A percentile compares a stretch with the other conserved stretches of the same genome.
Evolutionary conservation across 768 basidiomycete species (phyloP).

Genomic region (Leccinellum albellum): DNA sequence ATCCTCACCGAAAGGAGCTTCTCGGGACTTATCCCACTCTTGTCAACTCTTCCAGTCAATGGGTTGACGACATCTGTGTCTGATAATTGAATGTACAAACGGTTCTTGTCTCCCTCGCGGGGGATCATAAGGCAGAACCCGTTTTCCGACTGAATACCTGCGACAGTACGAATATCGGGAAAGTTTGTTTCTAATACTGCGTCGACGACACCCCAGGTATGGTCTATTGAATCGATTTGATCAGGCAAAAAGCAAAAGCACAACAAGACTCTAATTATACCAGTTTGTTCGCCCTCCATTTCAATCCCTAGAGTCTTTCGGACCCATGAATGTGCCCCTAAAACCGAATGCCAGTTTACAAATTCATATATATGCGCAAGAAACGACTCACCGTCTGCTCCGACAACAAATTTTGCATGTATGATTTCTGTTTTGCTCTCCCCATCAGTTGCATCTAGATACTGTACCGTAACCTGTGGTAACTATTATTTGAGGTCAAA

Average conservation of each 20-base stretch:
- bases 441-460: neutral
- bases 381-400: neutral
- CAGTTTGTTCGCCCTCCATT: neutral
- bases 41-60: neutral
- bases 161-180: neutral
- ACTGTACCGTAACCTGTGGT: neutral
- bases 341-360: neutral
- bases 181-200: neutral
- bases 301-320: neutral
- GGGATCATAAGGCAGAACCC: neutral
- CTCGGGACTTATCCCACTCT: neutral
- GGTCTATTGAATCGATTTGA: neutral
- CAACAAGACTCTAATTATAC: neutral
- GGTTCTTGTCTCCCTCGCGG: neutral
- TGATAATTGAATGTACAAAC: neutral
- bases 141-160: neutral
- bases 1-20: neutral
- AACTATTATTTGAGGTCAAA: neutral
- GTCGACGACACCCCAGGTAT: neutral
- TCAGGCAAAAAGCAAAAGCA: neutral
- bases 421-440: neutral
- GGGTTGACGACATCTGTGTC: neutral
- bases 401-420: neutral
- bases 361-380: neutral
- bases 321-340: neutral